Base-by-base conservation (phyloP, 768 basidiomycete genomes). In the Filobasidium wieringae region DNA sequence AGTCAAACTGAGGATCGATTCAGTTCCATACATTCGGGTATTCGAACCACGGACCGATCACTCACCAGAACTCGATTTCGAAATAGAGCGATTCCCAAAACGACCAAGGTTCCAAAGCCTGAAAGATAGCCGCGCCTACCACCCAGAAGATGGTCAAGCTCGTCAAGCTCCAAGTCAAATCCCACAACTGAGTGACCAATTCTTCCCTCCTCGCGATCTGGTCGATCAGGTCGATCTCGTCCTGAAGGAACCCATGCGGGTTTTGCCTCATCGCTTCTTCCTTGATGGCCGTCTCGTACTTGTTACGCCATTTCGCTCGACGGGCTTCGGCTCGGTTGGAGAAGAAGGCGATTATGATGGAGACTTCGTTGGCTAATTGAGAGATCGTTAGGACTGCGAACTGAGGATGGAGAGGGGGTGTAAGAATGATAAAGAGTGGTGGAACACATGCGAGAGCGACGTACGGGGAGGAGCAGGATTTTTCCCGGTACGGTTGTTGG, bases 361-460 rank as follows among this genome's bases (percentile, higher is more conserved):
- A 62, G 54, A 73, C 66, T 39, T 68, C 64, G 52, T 71, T 70
- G 59, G 64, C 72, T 36, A 72, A 52, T 61, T 67, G 71, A 19
- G 67, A 66, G 60, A 74, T 73, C 1, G 72, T 71, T 24, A 74
- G 51, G 58, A 75, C 59, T 1, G 72, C 65, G 45, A 74, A 74
- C n/a, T 62, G 43, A 5, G 22, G 37, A 17, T 30, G 33, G 29
- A 9, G 19, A 50, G 64, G 63, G 14, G 32, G 9, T 12, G 19
- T 14, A 1, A 11, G 22, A 27, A n/a, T 41, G 19, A 9, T 19
- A 24, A 12, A 22, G 47, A 27, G 7, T 30, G 24, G 15, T 7
- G 47, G 31, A 49, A 12, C 19, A 49, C 5, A 27, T 37, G 52
- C 30, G 3, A n/a, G 53, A 27, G 17, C 26, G 7, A 17, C 27